Base-by-base conservation (phyloP, 73 alveolate species). In the Diophrys sp. region DNA sequence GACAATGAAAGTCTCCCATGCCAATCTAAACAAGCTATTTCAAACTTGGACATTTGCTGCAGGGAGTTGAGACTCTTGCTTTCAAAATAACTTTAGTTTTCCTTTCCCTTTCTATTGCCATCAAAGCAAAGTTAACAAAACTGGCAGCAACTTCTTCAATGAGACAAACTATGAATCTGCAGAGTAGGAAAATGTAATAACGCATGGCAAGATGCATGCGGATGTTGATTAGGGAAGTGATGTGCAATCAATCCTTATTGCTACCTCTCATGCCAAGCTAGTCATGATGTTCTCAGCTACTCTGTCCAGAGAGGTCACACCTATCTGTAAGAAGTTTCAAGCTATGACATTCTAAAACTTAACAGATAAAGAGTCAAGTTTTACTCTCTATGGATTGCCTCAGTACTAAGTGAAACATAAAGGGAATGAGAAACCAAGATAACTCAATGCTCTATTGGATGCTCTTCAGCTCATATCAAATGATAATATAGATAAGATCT, bases 251-350 rank as follows among this genome's bases (percentile, higher is more conserved):
- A 97, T 98, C 90, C 97, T 98, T 89, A 91, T 84, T 85, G 78
- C 82, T 73, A 96, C 99, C 66, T 99, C 99, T 44, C 94, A 92
- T 81, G 90, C 95, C 82, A 98, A 97, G 86, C 98, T 97, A 92
- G 99, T 96, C 56, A 97, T 97, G 99, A 98, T 98, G 99, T 98
- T 96, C 92, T 90, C 98, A 34, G 99, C 99, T 54, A 98, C 99
- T n/a, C 84, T 98, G 89, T 89, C 98, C 31, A 93, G 91, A 28
- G 99, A 96, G 23, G 90, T 93, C 33, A 91, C 96, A 75, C 87
- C 75, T 18, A 90, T 96, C 69, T 93, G 98, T 72, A 93, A 94
- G 78, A 96, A 91, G 88, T 96, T 93, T 93, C 91, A 93, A 96
- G 93, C 90, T 76, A 85, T 88, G 73, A 94, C 97, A 62, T 91